Evolutionary conservation across 192 early-diverging fungal genomes (phyloP), one percentile per base, ranked within the genome.

Genomic region (Paraglomus brasilianum): DNA sequence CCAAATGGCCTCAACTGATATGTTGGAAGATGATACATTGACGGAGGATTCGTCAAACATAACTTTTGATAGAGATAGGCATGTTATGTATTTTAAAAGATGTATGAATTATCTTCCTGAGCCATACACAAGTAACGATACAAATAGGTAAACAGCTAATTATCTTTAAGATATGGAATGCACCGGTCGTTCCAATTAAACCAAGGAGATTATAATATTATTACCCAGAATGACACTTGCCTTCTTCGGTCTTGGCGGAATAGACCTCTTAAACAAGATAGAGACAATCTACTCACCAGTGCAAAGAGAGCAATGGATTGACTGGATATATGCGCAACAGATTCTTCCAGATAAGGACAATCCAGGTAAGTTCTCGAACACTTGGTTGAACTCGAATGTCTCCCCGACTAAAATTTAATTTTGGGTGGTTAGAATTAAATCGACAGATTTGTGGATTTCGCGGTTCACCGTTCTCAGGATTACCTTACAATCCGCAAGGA

Each of bases 291-390:
- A 93, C 11, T 64, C 82, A 0, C 76, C 77, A 10, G 75, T 83
- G 55, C 74, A 92, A 61, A 84, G 85, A 59, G 43, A 73, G 15
- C 83, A 76, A 30, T 93, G 90, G 86, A 85, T 97, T 41, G 93
- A 98, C 36, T 99, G 97, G 97, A 88, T 99, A 44, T 99, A 98
- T 82, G 89, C 86, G 17, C 95, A 97, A 77, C 95, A 98, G 70
- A 78, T 92, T n/a, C 51, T 82, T 11, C 86, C 85, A 3, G 63
- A 75, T 42, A 39, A 48, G 22, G 57, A 74, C 13, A 69, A 74
- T 22, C 67, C 67, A 19, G 67, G 67, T 56, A 24, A 30, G 3
- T 3, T 30, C 30, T 30, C 3, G 30, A 30, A 30, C 30, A 30
- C 30, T 30, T 30, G 1, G 30, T 30, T 30, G 30, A 30, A 3